Evolutionary conservation across 306 rosid genomes (phyloP), one percentile per base, ranked within the genome.

Genomic region (Quercus alba): DNA sequence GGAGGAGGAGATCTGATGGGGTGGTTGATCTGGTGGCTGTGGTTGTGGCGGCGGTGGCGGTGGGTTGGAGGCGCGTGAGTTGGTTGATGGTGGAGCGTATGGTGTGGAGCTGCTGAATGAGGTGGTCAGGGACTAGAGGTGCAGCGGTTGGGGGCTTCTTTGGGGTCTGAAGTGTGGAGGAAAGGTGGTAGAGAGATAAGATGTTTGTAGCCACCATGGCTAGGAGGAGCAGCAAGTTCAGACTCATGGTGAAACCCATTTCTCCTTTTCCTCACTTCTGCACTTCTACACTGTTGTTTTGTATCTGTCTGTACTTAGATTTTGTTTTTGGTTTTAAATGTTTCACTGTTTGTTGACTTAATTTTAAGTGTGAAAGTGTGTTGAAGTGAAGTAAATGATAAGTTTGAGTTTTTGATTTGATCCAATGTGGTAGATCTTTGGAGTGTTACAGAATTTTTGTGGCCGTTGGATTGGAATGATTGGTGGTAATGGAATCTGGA

Each of bases 121-220:
- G 93, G 61, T 95, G 88, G 76, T 93, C 97, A 2, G 99, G 99
- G 51, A 95, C 93, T 0, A 90, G 88, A 3, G 67, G 82, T 1
- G 84, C 82, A 63, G 80, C 56, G 18, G 84, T 61, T 0, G 97
- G 85, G 44, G 91, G 78, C 54, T 83, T 67, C 17, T 35, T 90
- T 4, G 92, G 82, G 38, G 91, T 75, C 55, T 89, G 94, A 78
- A 88, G 71, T 1, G 93, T 89, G 78, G 99, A 83, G 9, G 99
- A 89, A 66, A 95, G 94, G 59, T 95, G 98, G 86, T 95, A 95
- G 66, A 95, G 94, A 8, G 98, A 95, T 78, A 95, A 89, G 5
- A 95, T 93, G 88, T 93, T 95, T 79, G 99, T 91, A 80, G 97
- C 98, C 62, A 93, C 99, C 99, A 95, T 95, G 30, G 98, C 98